Base-by-base conservation (phyloP, 306 rosid genomes). In the Albizia julibrissin region DNA sequence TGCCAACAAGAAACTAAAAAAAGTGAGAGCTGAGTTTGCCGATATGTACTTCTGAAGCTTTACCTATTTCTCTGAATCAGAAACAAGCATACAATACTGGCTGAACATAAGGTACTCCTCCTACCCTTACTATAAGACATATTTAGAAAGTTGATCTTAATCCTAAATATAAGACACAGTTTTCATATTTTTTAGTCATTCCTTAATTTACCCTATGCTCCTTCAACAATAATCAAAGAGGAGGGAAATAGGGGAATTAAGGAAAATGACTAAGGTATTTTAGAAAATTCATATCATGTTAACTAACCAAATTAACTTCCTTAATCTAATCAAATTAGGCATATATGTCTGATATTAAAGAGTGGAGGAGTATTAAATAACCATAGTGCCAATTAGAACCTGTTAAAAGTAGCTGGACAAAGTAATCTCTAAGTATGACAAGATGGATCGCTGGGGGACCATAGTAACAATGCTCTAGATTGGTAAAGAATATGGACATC, bases 1-100 rank as follows among this genome's bases (percentile, higher is more conserved):
- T 34, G 74, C 69, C 59, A 26, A 18, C 59, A 43, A 83, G 40
- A 84, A 26, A 22, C 69, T 39, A 5, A 62, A 50, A 37, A 62
- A 49, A 9, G 81, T 58, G 12, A 43, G 15, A 18, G 19, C 68
- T 74, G 43, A 49, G 68, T 68, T 61, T 33, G 46, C 68, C 49
- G 27, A 52, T 19, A 43, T 50, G 72, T 71, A 58, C 50, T 77
- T 77, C 67, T 42, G 44, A 59, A 64, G 21, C 43, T 71, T n/a
- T 43, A 52, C 44, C 44, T 75, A 64, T 37, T 50, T 75, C 43
- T n/a, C 68, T 66, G 43, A 24, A 44, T 56, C 67, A 22, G 66
- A 74, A 12, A 33, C 59, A 62, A 24, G 15, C 47, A 29, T 15
- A 52, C 6, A 8, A 56, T 56, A 8, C 62, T 2, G 24, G 27